Conservation (phyloP, 1,139 yeast genomes). For the Pichia terricola region DNA sequence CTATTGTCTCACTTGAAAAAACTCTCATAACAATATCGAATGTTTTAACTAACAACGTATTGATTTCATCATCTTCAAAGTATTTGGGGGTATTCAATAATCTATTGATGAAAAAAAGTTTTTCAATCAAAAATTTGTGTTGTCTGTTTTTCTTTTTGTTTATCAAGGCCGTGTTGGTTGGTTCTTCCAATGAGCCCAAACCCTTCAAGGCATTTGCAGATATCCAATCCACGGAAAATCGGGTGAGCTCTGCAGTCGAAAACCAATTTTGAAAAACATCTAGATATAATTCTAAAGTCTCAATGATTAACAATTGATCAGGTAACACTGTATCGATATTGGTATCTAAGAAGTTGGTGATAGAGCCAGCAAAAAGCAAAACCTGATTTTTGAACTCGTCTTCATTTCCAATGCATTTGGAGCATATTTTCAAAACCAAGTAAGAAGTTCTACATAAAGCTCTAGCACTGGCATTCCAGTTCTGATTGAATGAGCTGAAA, state of each 20-base stretch:
- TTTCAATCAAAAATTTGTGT: constrained; percentile 45
- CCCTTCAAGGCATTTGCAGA: constrained; percentile 48
- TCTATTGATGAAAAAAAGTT: constrained; percentile 51
- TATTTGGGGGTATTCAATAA: constrained; percentile 41
- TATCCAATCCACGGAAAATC: constrained; percentile 34
- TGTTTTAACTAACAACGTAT: constrained; percentile 39
- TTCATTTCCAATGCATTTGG: constrained; percentile 24
- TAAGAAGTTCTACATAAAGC: constrained; percentile 53
- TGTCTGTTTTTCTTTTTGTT: constrained; percentile 35
- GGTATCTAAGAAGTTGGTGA: constrained; percentile 39
- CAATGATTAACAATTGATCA: constrained; percentile 53
- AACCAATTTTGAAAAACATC: constrained; percentile 33
- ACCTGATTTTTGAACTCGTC: constrained; percentile 27
- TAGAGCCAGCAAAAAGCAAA: constrained; percentile 31
- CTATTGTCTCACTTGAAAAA: constrained; percentile 38
- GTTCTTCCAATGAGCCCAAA: constrained; percentile 25
- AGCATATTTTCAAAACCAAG: constrained; percentile 36
- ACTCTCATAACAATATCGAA: constrained; percentile 60
- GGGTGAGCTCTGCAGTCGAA: constrained; percentile 32
- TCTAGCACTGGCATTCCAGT: constrained; percentile 57
- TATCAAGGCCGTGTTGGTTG: constrained; percentile 18
- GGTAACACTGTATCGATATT: constrained; percentile 39
- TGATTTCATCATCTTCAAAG: constrained; percentile 27
- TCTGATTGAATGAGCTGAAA: constrained; percentile 40
- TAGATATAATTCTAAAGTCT: constrained; percentile 46